phyloP scores from a whole-genome alignment of 1,284 basidiomycete species.

The Ganoderma lingzhi region DNA sequence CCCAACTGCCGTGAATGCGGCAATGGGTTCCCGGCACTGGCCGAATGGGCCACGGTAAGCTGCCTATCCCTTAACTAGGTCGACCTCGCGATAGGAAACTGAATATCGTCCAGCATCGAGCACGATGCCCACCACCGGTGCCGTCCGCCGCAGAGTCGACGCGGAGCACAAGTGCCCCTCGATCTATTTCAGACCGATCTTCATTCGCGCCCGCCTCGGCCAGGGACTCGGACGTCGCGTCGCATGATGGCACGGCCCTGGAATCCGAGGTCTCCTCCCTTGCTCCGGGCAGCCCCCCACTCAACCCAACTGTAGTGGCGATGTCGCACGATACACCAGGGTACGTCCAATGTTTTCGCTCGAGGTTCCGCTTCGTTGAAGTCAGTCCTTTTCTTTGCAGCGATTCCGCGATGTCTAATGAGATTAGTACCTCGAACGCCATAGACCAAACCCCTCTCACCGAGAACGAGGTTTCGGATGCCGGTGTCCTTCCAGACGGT shows the following conservation, averaged over 20 bases:
- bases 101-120: background rate
- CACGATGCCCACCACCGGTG: background rate
- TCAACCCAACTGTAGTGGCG: background rate
- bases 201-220: background rate
- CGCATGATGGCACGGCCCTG: background rate
- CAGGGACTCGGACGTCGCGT: background rate
- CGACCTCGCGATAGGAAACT: background rate
- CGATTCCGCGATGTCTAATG: background rate
- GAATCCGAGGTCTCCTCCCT: background rate
- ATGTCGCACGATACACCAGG: background rate
- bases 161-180: too few species aligned
- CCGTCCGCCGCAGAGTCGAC: background rate
- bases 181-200: background rate
- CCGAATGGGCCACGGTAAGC: constrained; percentile 14
- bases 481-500: background rate
- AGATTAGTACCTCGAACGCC: background rate
- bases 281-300: background rate
- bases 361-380: background rate
- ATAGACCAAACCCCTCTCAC: background rate
- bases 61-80: background rate
- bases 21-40: background rate
- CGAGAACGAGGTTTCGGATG: background rate
- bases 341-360: background rate
- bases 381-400: background rate
- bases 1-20: constrained; percentile 13